A percentile compares a stretch with the other conserved stretches of the same genome.
Evolutionary conservation across 495 filamentous ascomycete genomes (phyloP).

Genomic region (Cairneyella variabilis): DNA sequence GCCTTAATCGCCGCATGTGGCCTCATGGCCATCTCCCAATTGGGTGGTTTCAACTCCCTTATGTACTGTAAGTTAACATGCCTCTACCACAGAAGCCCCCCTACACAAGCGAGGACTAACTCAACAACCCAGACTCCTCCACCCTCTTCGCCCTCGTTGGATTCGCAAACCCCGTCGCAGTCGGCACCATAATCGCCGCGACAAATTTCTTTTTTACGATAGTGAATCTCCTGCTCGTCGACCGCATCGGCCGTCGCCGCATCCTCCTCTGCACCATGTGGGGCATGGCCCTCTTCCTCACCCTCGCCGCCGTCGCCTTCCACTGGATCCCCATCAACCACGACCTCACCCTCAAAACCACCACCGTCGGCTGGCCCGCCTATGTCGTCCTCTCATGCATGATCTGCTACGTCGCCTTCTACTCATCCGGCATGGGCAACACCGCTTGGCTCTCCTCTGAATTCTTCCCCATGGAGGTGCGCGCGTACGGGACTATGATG

Average conservation of each 20-base stretch:
- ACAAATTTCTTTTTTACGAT: conserved; percentile 52
- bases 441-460: conserved; percentile 50
- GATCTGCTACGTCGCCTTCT: conserved; percentile 47
- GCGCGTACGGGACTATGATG: conserved; percentile 51
- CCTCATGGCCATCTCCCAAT: conserved; percentile 44
- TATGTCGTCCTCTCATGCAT: conserved; percentile 42
- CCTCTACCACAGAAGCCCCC: too few relatives aligned
- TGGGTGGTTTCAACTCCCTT: conserved; percentile 45
- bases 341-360: conserved; percentile 24
- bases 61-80: too few relatives aligned
- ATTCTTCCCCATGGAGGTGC: conserved; percentile 49
- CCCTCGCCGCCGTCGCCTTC: conserved; percentile 43
- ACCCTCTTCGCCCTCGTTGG: conserved; percentile 50
- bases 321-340: conserved; percentile 45
- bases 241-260: conserved; percentile 42
- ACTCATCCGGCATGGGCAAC: conserved; percentile 42
- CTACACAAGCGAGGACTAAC: too few relatives aligned
- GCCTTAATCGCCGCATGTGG: conserved; percentile 48
- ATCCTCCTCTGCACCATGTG: conserved; percentile 43
- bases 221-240: conserved; percentile 47
- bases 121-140: too few relatives aligned
- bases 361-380: conserved; percentile 32
- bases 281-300: conserved; percentile 36
- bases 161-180: conserved; percentile 45
- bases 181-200: conserved; percentile 44